phyloP scores from a whole-genome alignment of 257 asterid genomes.

The Misopates orontium region DNA sequence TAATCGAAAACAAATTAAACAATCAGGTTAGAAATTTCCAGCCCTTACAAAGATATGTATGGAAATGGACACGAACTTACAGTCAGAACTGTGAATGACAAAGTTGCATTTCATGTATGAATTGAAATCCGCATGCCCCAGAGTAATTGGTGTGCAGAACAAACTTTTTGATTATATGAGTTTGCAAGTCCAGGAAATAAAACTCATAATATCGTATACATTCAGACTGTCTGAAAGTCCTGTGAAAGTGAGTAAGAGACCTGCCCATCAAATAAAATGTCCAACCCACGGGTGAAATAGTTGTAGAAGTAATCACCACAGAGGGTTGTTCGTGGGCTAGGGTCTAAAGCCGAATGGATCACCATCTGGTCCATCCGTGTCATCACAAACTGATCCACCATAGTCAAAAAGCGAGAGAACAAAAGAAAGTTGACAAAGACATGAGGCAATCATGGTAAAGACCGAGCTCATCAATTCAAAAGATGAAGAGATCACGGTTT shows the following conservation, averaged over 20 bases:
- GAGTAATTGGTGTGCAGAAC: conserved; percentile 86
- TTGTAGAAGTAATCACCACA: conserved; percentile 84
- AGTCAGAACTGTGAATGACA: conserved; percentile 48
- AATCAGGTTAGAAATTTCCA: neutral
- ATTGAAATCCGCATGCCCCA: conserved; percentile 91
- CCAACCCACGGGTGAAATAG: conserved; percentile 75
- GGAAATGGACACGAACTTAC: conserved; percentile 48
- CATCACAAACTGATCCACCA: conserved; percentile 26
- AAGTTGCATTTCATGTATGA: conserved; percentile 85
- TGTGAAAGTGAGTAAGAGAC: too few species aligned
- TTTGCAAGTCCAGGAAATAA: conserved; percentile 49
- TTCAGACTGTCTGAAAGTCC: too few species aligned
- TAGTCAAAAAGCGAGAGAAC: neutral
- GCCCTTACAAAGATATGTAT: conserved; percentile 3
- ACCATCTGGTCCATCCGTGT: conserved; percentile 82
- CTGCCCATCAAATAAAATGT: conserved; percentile 82
- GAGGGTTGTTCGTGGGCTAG: conserved; percentile 65
- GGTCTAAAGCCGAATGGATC: conserved; percentile 82
- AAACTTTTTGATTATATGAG: conserved; percentile 74
- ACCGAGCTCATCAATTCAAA: neutral
- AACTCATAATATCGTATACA: conserved; percentile 15
- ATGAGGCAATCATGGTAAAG: neutral
- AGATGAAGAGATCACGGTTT: conserved; percentile 10
- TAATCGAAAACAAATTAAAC: neutral
- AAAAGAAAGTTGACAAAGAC: neutral